These are phyloP conservation scores for Aspergillus spinulosporus DNA, from an alignment of 2,329 filamentous ascomycete genomes.

Conservation along the genomic window DNA sequence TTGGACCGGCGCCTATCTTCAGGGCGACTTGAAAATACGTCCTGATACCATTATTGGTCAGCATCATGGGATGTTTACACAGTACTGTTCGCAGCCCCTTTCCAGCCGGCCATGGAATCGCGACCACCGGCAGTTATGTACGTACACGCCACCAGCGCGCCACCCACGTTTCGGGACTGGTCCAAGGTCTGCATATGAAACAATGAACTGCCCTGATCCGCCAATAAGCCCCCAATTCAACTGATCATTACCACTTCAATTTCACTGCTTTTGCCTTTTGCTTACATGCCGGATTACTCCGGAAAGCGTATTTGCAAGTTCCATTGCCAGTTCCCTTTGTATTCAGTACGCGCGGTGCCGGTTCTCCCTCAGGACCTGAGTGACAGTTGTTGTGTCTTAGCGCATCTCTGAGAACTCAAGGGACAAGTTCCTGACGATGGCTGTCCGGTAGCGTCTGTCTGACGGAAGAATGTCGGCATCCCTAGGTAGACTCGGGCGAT, in stretches of 20 bases:
- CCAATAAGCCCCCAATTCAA: not conserved
- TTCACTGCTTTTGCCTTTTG: not conserved
- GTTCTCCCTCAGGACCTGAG: too few species aligned
- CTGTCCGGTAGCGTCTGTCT: not conserved
- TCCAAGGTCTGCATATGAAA: slow-evolving; percentile 1
- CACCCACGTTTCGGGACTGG: slow-evolving; percentile 12
- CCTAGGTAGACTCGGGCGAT: not conserved
- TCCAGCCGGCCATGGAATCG: not conserved
- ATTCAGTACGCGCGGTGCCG: too few species aligned
- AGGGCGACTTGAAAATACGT: not conserved
- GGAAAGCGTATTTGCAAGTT: not conserved
- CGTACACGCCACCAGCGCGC: slow-evolving; percentile 6
- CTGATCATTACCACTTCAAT: not conserved
- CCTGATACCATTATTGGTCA: not conserved
- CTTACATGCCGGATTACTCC: not conserved
- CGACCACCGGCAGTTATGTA: slow-evolving; percentile 8
- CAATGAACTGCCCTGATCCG: not conserved
- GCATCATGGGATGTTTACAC: not conserved
- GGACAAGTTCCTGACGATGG: not conserved
- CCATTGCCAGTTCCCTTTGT: not conserved
- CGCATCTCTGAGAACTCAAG: not conserved
- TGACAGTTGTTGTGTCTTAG: too few species aligned
- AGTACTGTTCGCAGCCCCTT: not conserved
- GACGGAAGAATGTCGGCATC: slow-evolving; percentile 2
- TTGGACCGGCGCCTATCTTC: too few species aligned